Conservation (phyloP, 2,329 filamentous ascomycete species). For the Aspergillus caelatus region DNA sequence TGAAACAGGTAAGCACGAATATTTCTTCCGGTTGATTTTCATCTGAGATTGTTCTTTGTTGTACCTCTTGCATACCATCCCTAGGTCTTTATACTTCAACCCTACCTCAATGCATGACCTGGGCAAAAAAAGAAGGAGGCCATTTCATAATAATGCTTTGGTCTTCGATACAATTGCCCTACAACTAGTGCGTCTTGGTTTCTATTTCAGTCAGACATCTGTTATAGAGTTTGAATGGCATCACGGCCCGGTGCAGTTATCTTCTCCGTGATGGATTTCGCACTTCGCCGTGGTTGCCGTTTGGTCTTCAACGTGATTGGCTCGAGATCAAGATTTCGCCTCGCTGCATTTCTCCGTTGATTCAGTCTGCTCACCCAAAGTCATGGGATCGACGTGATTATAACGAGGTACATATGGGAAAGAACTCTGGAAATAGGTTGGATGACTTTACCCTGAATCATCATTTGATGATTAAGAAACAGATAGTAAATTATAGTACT, state of each 20-base stretch:
- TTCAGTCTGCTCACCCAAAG: slow-evolving; percentile 23
- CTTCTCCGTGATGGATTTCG: slow-evolving; percentile 44
- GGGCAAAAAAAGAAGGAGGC: slow-evolving; percentile 61
- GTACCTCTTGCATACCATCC: slow-evolving; percentile 1
- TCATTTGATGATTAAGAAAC: not conserved
- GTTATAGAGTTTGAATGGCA: slow-evolving; percentile 8
- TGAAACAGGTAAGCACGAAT: slow-evolving; percentile 39
- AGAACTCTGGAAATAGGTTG: not conserved
- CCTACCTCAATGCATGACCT: not conserved
- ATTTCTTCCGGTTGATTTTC: slow-evolving; percentile 8
- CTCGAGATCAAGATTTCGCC: slow-evolving; percentile 19
- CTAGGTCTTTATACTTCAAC: not conserved
- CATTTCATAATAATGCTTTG: slow-evolving; percentile 50
- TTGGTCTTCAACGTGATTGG: not conserved
- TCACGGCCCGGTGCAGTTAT: slow-evolving; percentile 30
- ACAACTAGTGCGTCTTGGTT: slow-evolving; percentile 42
- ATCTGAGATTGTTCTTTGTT: not conserved
- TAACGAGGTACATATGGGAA: slow-evolving; percentile 37
- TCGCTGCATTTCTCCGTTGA: slow-evolving; percentile 27
- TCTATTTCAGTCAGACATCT: not conserved
- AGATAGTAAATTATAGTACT: slow-evolving; percentile 1
- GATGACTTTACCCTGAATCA: not conserved
- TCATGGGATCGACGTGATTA: slow-evolving; percentile 37
- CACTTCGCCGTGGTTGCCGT: slow-evolving; percentile 2
- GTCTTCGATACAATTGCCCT: slow-evolving; percentile 63